Base-by-base conservation (phyloP, 495 filamentous ascomycete genomes). In the Apodospora peruviana region DNA sequence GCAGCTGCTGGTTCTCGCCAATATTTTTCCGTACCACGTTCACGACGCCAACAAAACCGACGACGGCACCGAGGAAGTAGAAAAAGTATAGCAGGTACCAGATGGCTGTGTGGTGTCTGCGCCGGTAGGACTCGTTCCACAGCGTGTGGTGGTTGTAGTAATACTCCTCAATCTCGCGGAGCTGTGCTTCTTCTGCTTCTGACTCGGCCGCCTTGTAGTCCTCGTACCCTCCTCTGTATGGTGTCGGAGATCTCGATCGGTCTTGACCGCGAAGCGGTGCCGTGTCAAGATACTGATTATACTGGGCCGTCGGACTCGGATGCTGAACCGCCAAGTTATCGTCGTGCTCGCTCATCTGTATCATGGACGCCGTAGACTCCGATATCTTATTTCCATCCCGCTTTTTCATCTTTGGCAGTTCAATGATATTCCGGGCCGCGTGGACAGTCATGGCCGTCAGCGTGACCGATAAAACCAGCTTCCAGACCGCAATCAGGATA, bases 401-500 rank as follows among this genome's bases (percentile, higher is more conserved):
- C 16, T 34, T 42, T 35, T 22, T 58, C 40, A 14, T 51, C 18
- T 35, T 16, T 12, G 41, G 29, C 29, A 10, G 14, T 4, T 41
- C 40, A 9, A 38, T 17, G 42, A 51, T 45, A 14, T 37, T 24
- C 10, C 38, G 25, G 4, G 54, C 46, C 2, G 52, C 47, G 21
- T 57, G 45, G 14, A 60, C 36, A n/a, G 45, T 45, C 48, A 62
- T 56, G 36, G 45, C 32, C 8, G 51, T 47, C 25, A 62, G 43
- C 2, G 56, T 60, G n/a, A 52, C 22, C 14, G 51, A 56, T 29
- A 59, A 39, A 1, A 60, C 43, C 39, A 65, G 22, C 40, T 65
- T 67, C 65, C 65, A 68, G 3, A 59, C 48, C 4, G 56, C 58
- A 16, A 68, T 57, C 1, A 56, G 40, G 43, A 66, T 56, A 34